These are phyloP conservation scores for Chlamydomonas sp. DNA, from an alignment of 139 green algal species.

Conservation along the genomic window DNA sequence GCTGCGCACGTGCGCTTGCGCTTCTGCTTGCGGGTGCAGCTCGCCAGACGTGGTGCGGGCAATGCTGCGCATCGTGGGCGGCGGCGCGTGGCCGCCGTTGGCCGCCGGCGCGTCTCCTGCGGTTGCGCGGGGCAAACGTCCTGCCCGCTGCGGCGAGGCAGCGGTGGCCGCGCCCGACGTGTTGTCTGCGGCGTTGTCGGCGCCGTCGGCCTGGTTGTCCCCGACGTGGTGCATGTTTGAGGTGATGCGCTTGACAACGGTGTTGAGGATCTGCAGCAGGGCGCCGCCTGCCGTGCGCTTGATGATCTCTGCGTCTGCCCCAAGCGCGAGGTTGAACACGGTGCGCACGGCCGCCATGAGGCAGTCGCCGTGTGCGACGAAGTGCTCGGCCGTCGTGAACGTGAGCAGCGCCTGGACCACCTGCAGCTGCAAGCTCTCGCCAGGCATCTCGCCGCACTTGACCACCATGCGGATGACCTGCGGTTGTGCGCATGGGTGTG, in stretches of 20 bases:
- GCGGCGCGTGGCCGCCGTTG: not conserved
- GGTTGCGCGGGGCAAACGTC: not conserved
- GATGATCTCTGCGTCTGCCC: conserved; percentile 55
- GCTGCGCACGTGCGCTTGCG: not conserved
- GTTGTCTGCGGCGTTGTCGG: not conserved
- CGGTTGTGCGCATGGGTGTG: not conserved
- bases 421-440: conserved; percentile 60
- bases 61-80: not conserved
- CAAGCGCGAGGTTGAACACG: conserved; percentile 85
- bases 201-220: not conserved
- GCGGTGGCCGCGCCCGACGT: not conserved
- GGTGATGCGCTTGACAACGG: conserved; percentile 69
- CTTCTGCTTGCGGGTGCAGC: not conserved
- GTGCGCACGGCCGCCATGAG: conserved; percentile 71
- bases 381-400: conserved; percentile 81
- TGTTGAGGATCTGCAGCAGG: conserved; percentile 86
- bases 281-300: conserved; percentile 71
- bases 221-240: conserved; percentile 24
- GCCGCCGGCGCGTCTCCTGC: too few relatives aligned
- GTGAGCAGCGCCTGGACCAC: conserved; percentile 76
- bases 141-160: not conserved
- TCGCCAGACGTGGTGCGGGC: too few relatives aligned
- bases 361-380: conserved; percentile 76
- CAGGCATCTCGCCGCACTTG: conserved; percentile 56
- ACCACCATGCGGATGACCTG: conserved; percentile 62